These are phyloP conservation scores for Alloteropsis semialata DNA, from an alignment of 176 grass and related monocot species.

Conservation along the genomic window DNA sequence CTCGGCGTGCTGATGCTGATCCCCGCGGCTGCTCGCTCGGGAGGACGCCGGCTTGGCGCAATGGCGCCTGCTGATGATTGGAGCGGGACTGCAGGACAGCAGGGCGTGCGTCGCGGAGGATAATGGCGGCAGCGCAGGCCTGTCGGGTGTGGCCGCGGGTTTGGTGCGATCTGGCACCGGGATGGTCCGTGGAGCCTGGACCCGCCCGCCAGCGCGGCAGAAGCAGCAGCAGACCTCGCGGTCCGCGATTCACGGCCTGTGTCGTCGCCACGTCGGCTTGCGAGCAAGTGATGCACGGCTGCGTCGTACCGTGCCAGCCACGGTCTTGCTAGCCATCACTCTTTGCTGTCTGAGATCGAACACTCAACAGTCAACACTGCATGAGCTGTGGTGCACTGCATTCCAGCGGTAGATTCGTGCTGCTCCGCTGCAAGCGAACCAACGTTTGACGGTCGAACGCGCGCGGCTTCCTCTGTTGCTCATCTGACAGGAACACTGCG, in stretches of 20 bases:
- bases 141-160: not conserved
- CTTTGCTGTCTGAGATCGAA: not conserved
- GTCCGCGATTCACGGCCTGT: not conserved
- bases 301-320: not conserved
- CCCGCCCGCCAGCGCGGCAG: not conserved
- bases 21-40: not conserved
- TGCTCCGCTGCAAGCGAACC: not conserved
- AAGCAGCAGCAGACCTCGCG: not conserved
- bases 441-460: not conserved
- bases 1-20: not conserved
- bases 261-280: not conserved
- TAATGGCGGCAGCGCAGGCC: not conserved
- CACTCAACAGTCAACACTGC: too few relatives aligned
- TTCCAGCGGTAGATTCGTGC: not conserved
- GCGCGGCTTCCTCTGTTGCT: not conserved
- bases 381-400: not conserved
- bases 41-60: not conserved
- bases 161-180: not conserved
- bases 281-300: not conserved
- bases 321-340: not conserved
- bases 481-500: too few relatives aligned
- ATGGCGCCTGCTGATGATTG: not conserved
- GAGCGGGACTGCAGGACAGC: not conserved
- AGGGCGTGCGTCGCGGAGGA: not conserved
- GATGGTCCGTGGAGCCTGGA: slow-evolving; percentile 8